phyloP scores from a whole-genome alignment of 1,284 basidiomycete species.

The Boletus calvinii region DNA sequence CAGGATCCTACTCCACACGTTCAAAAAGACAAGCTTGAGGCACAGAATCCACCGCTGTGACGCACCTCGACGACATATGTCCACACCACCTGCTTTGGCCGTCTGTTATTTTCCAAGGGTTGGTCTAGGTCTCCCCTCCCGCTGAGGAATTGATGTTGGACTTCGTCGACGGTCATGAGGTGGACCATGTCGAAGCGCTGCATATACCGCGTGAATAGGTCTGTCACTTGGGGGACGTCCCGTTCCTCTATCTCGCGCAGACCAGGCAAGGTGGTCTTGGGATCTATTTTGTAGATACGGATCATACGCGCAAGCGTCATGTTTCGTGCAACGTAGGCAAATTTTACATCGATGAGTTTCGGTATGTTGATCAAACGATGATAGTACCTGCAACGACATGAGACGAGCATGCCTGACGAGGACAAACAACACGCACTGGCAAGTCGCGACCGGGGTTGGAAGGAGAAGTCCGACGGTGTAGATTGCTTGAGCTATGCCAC shows the following conservation, averaged over 20 bases:
- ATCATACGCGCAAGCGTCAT: constrained; percentile 88
- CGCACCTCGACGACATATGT: constrained; percentile 92
- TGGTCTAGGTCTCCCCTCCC: constrained; percentile 71
- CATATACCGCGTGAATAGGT: constrained; percentile 82
- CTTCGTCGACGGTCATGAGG: constrained; percentile 76
- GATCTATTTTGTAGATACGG: constrained; percentile 66
- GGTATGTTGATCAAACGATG: constrained; percentile 92
- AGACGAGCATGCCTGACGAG: constrained; percentile 4
- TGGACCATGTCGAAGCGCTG: constrained; percentile 85
- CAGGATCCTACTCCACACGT: constrained; percentile 59
- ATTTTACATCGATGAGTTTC: constrained; percentile 91
- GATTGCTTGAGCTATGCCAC: constrained; percentile 94
- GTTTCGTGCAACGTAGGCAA: constrained; percentile 82
- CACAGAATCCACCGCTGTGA: background rate
- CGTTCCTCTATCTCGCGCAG: constrained; percentile 86
- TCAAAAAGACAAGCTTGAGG: background rate
- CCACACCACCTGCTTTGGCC: constrained; percentile 90
- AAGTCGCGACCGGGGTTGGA: constrained; percentile 86
- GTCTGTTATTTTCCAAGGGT: constrained; percentile 48
- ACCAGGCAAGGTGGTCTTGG: constrained; percentile 53
- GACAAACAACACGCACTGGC: constrained; percentile 50
- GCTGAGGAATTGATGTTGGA: constrained; percentile 85
- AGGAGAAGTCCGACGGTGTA: constrained; percentile 93
- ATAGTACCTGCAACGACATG: constrained; percentile 63
- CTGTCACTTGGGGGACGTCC: constrained; percentile 74